Conservation (phyloP, 371 early-diverging fungal species). For the Mortierella polycephala region DNA sequence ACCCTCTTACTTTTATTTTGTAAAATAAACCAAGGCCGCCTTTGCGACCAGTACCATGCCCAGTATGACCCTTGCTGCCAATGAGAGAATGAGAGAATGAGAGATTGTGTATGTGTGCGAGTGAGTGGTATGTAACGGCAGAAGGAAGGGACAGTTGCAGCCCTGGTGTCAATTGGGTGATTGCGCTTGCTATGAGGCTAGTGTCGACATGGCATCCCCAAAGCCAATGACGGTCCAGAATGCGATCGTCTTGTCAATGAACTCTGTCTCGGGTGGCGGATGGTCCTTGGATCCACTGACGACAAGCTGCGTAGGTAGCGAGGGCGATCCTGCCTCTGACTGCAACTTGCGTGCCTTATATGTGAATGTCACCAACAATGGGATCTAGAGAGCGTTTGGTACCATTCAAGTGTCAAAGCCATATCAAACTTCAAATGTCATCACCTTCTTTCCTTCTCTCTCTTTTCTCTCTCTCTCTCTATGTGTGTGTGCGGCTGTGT, state of each 20-base stretch:
- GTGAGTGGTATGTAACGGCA: too few relatives aligned
- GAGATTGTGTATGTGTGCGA: too few relatives aligned
- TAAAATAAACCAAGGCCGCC: too few relatives aligned
- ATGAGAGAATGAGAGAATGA: too few relatives aligned
- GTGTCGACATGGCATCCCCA: conserved; percentile 57
- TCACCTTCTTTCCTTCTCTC: too few relatives aligned
- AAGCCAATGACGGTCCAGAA: conserved; percentile 77
- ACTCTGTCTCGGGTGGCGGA: conserved; percentile 28
- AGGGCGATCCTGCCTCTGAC: conserved; percentile 16
- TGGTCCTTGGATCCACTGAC: conserved; percentile 36
- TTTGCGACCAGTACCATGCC: too few relatives aligned
- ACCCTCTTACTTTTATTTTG: too few relatives aligned
- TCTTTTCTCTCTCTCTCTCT: background rate
- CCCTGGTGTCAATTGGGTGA: too few relatives aligned
- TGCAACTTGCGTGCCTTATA: conserved; percentile 57
- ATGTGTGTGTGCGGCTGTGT: background rate
- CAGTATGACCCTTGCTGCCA: too few relatives aligned
- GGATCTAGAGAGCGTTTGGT: conserved; percentile 59
- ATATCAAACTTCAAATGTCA: background rate
- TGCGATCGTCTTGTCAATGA: conserved; percentile 56
- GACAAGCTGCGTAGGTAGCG: conserved; percentile 26
- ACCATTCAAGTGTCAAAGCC: background rate
- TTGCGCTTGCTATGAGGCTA: conserved; percentile 22
- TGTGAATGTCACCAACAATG: conserved; percentile 70
- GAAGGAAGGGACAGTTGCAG: background rate